These are phyloP conservation scores for Ogataea chonburiensis DNA, from an alignment of 805 yeast genomes.

Conservation along the genomic window DNA sequence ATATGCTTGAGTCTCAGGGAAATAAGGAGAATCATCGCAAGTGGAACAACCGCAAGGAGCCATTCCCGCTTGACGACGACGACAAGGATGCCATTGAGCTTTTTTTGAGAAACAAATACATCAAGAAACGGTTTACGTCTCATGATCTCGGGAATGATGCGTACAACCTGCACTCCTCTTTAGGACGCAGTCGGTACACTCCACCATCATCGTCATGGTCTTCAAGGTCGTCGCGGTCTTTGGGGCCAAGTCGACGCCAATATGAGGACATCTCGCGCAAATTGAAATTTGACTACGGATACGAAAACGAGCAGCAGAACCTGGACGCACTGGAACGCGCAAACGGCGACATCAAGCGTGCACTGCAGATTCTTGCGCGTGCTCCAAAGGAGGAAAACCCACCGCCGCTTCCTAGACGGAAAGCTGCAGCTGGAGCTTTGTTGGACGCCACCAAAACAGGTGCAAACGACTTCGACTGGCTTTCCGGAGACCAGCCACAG, in stretches of 20 bases:
- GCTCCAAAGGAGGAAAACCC: conserved; percentile 43
- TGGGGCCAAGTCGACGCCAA: conserved; percentile 46
- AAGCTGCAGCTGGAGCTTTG: conserved; percentile 31
- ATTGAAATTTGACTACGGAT: conserved; percentile 55
- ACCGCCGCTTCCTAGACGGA: conserved; percentile 48
- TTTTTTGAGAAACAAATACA: conserved; percentile 66
- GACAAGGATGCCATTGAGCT: conserved; percentile 56
- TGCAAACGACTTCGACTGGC: conserved; percentile 39
- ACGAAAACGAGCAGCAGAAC: conserved; percentile 51
- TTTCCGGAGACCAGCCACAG: conserved; percentile 30
- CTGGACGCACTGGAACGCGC: conserved; percentile 62
- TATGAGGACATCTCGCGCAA: conserved; percentile 49
- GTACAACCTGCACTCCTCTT: conserved; percentile 45
- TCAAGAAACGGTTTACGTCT: conserved; percentile 56
- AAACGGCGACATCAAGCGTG: conserved; percentile 57
- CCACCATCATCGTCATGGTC: conserved; percentile 31
- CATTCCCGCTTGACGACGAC: conserved; percentile 76
- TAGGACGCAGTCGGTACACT: conserved; percentile 28
- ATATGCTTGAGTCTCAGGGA: conserved; percentile 46
- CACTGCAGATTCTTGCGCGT: conserved; percentile 55
- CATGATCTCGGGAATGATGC: conserved; percentile 38
- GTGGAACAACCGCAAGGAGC: conserved; percentile 69
- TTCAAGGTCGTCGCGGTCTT: neutral
- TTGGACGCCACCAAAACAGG: conserved; percentile 34
- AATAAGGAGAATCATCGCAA: conserved; percentile 55